phyloP scores from a whole-genome alignment of 2,329 filamentous ascomycete species.

The Fusarium pseudograminearum region DNA sequence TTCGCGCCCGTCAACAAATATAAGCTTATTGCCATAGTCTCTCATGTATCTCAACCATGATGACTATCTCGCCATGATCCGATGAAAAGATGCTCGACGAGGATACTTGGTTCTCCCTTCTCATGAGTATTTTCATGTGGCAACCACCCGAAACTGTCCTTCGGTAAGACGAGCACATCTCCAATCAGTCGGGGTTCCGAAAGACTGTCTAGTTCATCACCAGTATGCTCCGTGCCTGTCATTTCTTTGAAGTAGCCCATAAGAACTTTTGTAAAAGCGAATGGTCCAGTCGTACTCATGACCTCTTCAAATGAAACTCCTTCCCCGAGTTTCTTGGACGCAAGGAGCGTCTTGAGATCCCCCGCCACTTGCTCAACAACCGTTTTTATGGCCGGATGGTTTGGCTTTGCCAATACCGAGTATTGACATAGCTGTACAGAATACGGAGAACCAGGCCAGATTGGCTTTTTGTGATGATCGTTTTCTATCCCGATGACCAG shows the following conservation, averaged over 20 bases:
- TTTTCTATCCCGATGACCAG: constrained; percentile 79
- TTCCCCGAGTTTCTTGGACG: constrained; percentile 26
- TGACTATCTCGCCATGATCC: constrained; percentile 38
- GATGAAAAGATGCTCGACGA: constrained; percentile 41
- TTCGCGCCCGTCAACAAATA: background rate
- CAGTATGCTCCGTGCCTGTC: constrained; percentile 46
- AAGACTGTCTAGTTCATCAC: constrained; percentile 48
- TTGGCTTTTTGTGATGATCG: constrained; percentile 58
- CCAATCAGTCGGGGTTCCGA: constrained; percentile 49
- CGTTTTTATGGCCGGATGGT: constrained; percentile 74
- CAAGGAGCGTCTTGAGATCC: constrained; percentile 41
- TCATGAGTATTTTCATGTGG: constrained; percentile 37
- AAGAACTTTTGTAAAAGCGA: constrained; percentile 49
- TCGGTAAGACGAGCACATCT: constrained; percentile 52
- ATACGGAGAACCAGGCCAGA: constrained; percentile 70
- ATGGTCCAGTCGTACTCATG: constrained; percentile 50
- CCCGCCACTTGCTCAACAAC: constrained; percentile 73
- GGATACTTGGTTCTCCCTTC: constrained; percentile 29
- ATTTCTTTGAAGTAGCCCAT: constrained; percentile 49
- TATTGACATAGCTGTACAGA: constrained; percentile 82
- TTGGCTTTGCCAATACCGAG: constrained; percentile 79
- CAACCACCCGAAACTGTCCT: constrained; percentile 45
- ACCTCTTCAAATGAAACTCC: constrained; percentile 48
- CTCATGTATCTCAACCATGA: constrained; percentile 17
- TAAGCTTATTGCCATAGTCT: background rate